phyloP scores from a whole-genome alignment of 257 asterid genomes.

The Gentiana macrophylla region DNA sequence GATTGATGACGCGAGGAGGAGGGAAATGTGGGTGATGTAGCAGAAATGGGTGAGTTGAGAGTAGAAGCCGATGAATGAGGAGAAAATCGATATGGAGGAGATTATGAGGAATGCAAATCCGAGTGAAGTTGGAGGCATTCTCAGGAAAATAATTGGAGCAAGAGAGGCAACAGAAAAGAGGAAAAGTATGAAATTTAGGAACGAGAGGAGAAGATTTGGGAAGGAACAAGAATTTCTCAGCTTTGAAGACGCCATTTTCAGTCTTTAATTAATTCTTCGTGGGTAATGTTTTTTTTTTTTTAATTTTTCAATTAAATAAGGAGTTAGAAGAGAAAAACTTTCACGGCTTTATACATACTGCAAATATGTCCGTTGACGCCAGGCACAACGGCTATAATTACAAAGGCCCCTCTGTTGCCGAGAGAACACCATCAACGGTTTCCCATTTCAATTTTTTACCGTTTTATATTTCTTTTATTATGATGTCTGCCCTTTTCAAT shows the following conservation, averaged over 20 bases:
- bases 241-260: conserved; percentile 42
- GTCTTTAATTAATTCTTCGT: no score
- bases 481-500: no score
- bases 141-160: conserved; percentile 47
- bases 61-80: conserved; percentile 57
- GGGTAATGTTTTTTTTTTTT: no score
- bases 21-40: conserved; percentile 48
- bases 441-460: no score
- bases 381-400: no score
- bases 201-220: conserved; percentile 41
- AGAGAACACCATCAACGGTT: no score
- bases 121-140: conserved; percentile 61
- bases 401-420: no score
- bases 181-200: conserved; percentile 60
- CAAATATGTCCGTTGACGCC: no score
- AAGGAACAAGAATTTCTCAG: conserved; percentile 48
- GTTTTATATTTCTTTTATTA: no score
- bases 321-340: no score
- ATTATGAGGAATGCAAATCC: conserved; percentile 54
- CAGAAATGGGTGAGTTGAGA: conserved; percentile 52
- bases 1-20: conserved; percentile 46
- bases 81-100: conserved; percentile 43
- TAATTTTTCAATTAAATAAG: no score
- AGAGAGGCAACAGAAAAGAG: conserved; percentile 64
- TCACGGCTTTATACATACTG: no score